Evolutionary conservation across 2,329 filamentous ascomycete species (phyloP), one percentile per base, ranked within the genome.

Genomic region (Coleophoma crateriformis): DNA sequence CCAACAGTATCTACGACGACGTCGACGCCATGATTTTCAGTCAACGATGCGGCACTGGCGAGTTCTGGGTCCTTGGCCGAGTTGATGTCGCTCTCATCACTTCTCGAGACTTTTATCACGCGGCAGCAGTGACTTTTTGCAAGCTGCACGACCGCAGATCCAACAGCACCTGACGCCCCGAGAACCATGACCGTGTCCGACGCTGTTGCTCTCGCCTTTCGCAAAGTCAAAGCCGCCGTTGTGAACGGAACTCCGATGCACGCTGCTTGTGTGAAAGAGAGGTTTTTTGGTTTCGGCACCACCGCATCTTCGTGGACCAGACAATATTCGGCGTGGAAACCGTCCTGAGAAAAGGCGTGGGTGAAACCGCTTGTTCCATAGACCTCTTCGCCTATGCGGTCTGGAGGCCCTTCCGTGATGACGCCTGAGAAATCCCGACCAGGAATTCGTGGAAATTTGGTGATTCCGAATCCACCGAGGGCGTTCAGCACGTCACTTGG

Each of bases 1-100:
- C 60, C 60, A 2, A 62, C 60, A 3, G 58, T 62, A 33, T 62
- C 60, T 43, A 59, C 49, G 4, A 62, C 54, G 14, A 60, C 50
- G 52, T 58, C 54, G 0, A 61, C 52, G 7, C 57, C 58, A 13
- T 56, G 56, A 6, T 51, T 53, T 3, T 32, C 45, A 3, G 58
- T 62, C 38, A 60, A 50, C 1, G 14, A 33, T 42, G 60, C 51
- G 3, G 61, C 20, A 0, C 42, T 34, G 3, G 41, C 35, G 0
- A 62, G 22, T 8, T 48, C 47, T 2, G 57, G 57, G 48, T 62
- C 59, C n/a, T 45, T 49, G 2, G 52, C 43, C 5, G 58, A 59
- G 44, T 61, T 58, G 0, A 62, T 50, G 50, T 62, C 60, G 3
- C 47, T 55, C 4, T 34, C 33, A 46, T 55, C 50, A 22, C 45